Evolutionary conservation across 768 basidiomycete species (phyloP).

Genomic region (Russula vinacea): DNA sequence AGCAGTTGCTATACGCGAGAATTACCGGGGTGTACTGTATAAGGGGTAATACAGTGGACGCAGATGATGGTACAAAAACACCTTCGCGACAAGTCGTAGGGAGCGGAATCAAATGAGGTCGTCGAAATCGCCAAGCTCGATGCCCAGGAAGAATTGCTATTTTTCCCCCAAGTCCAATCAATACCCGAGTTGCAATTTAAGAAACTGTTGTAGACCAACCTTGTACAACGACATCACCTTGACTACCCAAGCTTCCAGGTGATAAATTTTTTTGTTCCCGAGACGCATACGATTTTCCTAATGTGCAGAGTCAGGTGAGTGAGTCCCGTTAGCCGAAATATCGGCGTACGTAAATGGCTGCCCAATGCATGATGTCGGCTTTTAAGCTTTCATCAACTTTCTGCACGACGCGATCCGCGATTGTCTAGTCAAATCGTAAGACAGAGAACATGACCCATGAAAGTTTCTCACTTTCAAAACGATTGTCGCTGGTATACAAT

Average conservation of each 20-base stretch:
- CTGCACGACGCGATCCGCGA: constrained; percentile 83
- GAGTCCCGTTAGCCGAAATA: background rate
- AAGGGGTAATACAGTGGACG: constrained; percentile 8
- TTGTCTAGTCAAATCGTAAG: constrained; percentile 55
- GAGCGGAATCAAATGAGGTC: constrained; percentile 21
- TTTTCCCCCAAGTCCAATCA: constrained; percentile 7
- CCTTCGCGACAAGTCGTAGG: background rate
- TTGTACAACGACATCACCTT: constrained; percentile 93
- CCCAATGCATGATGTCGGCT: constrained; percentile 96
- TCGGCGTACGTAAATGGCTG: constrained; percentile 82
- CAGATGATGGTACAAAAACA: constrained; percentile 1
- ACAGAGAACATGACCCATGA: background rate
- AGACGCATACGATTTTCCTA: constrained; percentile 96
- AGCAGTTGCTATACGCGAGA: background rate
- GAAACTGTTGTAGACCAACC: constrained; percentile 40
- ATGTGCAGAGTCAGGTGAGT: constrained; percentile 7
- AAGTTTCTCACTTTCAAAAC: constrained; percentile 71
- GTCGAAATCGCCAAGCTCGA: constrained; percentile 59
- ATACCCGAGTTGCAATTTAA: background rate
- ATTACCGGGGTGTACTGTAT: background rate
- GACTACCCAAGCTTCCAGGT: constrained; percentile 96
- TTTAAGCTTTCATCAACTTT: constrained; percentile 87
- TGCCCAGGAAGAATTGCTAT: constrained; percentile 52
- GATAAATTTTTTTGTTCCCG: constrained; percentile 91
- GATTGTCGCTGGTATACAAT: constrained; percentile 93